A percentile compares a stretch with the other conserved stretches of the same genome.
Evolutionary conservation across 768 basidiomycete genomes (phyloP).

Genomic region (Hydnum rufescens): DNA sequence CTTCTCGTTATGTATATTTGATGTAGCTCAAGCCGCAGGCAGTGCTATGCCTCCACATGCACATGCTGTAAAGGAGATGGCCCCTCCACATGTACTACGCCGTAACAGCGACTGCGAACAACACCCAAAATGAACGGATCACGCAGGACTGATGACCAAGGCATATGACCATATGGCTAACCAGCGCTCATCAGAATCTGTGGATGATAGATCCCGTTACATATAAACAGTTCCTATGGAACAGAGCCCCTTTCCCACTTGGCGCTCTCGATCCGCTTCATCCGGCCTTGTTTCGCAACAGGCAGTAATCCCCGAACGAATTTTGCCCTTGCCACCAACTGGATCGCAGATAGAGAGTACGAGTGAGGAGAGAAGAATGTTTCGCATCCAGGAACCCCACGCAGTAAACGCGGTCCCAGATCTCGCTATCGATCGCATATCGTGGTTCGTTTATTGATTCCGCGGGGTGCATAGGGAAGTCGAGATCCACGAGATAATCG

Average conservation of each 20-base stretch:
- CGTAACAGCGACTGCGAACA: no score
- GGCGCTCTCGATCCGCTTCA: constrained; percentile 8
- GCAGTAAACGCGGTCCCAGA: constrained; percentile 73
- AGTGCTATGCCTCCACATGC: no score
- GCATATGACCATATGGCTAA: no score
- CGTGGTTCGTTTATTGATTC: constrained; percentile 42
- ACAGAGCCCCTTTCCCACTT: constrained; percentile 1
- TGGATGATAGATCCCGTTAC: no score
- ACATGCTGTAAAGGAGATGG: no score
- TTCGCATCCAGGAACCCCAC: constrained; percentile 64
- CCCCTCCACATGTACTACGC: no score
- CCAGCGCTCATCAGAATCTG: no score
- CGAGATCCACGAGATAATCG: constrained; percentile 79
- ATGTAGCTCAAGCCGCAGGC: no score
- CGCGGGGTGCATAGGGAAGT: constrained; percentile 51
- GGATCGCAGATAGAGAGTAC: constrained; percentile 67
- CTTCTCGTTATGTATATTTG: no score
- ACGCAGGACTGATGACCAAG: no score
- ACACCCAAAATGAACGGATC: no score
- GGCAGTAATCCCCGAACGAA: constrained; percentile 76
- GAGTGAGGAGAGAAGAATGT: constrained; percentile 49
- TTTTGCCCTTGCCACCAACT: constrained; percentile 46
- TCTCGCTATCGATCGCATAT: constrained; percentile 40
- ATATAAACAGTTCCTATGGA: no score
- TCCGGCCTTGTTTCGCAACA: constrained; percentile 37